Conservation (phyloP, 1,284 basidiomycete species). For the Malassezia cuniculi region DNA sequence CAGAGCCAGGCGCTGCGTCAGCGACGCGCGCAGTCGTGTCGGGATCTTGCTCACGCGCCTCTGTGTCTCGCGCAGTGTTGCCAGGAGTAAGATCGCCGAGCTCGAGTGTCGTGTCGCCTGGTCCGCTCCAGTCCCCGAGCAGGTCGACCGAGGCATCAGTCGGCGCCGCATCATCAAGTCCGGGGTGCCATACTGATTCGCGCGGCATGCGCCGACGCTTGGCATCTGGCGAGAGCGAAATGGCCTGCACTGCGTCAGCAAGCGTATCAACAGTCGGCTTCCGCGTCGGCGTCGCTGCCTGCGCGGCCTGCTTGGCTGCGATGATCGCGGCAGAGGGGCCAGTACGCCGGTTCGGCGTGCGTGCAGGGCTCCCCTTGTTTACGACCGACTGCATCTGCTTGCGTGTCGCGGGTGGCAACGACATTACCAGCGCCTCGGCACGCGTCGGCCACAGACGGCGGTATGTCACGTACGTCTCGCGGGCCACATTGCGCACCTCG, state of each 20-base stretch:
- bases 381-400: slow-evolving; percentile 75
- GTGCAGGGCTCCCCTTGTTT: slow-evolving; percentile 46
- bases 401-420: slow-evolving; percentile 58
- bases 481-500: slow-evolving; percentile 60
- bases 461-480: slow-evolving; percentile 69
- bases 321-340: slow-evolving; percentile 33
- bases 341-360: slow-evolving; percentile 14
- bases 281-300: slow-evolving; percentile 14
- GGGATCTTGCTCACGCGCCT: too few species aligned
- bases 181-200: slow-evolving; percentile 13
- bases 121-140: slow-evolving; percentile 1
- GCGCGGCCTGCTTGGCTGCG: slow-evolving; percentile 39
- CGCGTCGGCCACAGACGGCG: slow-evolving; percentile 61
- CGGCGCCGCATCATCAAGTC: slow-evolving; percentile 11
- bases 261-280: slow-evolving; percentile 7
- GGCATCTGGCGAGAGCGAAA: not conserved
- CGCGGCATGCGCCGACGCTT: slow-evolving; percentile 9
- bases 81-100: too few species aligned
- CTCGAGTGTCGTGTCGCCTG: not conserved
- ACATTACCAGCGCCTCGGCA: slow-evolving; percentile 55
- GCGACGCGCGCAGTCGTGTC: too few species aligned
- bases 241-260: not conserved
- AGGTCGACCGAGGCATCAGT: slow-evolving; percentile 12
- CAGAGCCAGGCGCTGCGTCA: too few species aligned
- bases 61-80: too few species aligned